Conservation (phyloP, 208 protist genomes). For the Trypanosoma mega region DNA sequence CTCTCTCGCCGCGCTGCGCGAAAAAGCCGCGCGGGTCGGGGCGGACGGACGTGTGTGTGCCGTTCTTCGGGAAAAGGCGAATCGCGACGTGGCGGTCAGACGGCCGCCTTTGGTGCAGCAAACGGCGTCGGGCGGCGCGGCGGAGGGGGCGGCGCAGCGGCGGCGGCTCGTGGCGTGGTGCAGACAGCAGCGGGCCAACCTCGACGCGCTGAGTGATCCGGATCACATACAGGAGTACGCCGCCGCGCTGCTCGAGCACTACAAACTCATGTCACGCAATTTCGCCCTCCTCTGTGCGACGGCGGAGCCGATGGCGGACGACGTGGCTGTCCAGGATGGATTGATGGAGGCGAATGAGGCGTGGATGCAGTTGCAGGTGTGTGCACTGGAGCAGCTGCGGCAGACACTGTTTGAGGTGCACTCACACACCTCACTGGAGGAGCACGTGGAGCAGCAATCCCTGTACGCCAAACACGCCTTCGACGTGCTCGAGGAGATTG, state of each 20-base stretch:
- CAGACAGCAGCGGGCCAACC: constrained; percentile 82
- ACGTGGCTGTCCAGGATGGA: constrained; percentile 50
- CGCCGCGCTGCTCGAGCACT: constrained; percentile 72
- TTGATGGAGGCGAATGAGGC: constrained; percentile 79
- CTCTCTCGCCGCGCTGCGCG: too few relatives aligned
- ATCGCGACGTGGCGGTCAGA: too few relatives aligned
- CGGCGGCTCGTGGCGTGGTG: constrained; percentile 77
- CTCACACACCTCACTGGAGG: constrained; percentile 59
- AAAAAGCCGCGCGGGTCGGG: too few relatives aligned
- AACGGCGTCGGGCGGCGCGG: too few relatives aligned
- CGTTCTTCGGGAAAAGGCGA: too few relatives aligned
- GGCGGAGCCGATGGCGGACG: constrained; percentile 49
- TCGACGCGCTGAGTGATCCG: constrained; percentile 84
- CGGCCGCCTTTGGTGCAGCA: too few relatives aligned
- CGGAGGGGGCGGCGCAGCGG: constrained; percentile 52
- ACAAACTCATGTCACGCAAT: constrained; percentile 81
- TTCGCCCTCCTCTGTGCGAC: constrained; percentile 60
- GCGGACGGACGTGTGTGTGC: too few relatives aligned
- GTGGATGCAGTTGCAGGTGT: constrained; percentile 85
- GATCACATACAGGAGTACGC: constrained; percentile 89
- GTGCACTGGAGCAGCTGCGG: constrained; percentile 67
- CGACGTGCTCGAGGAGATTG: constrained; percentile 35
- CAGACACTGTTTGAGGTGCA: constrained; percentile 85
- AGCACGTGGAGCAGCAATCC: constrained; percentile 65
- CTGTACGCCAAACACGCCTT: constrained; percentile 45